Evolutionary conservation across 1,284 basidiomycete genomes (phyloP), one percentile per base, ranked within the genome.

Genomic region (Moniliophthora roreri): DNA sequence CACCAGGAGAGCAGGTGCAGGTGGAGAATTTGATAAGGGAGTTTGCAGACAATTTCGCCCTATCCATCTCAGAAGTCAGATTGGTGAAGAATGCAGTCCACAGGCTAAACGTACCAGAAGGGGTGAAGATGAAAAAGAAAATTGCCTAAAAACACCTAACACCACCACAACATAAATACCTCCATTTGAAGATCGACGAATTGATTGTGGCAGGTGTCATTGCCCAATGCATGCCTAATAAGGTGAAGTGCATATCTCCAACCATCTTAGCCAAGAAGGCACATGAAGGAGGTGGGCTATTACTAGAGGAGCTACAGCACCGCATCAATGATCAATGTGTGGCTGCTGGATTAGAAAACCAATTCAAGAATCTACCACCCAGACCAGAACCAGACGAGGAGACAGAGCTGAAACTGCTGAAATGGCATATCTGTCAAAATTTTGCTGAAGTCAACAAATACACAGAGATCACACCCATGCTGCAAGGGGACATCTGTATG

Each of bases 391-490:
- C 6, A 24, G 21, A 20, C 7, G 41, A 44, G 21, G 41, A 20
- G 11, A 34, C 32, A 36, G 46, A 16, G 3, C 40, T 4, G 23
- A 45, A 16, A 20, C 10, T 6, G 36, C 50, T 52, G 34, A 54
- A 48, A 48, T 74, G 69, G 66, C 38, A 69, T 0, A 57, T 75
- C 1, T 73, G 69, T 40, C 71, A 73, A 45, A 64, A 70, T 51
- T 76, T 70, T 48, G 58, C 41, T 1, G 62, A 64, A 13, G 39
- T 74, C 23, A 75, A 76, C 60, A 62, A 63, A 18, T 59, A 65
- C 1, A 74, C 70, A 0, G 39, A 68, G 34, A 58, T 74, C 0
- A 59, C 66, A 13, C 62, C 70, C 2, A 68, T 75, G 55, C 71
- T 62, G 2, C 67, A 69, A 46, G 70, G 71, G 2, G 67, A 74